Base-by-base conservation (phyloP, 345 rosid genomes). In the Balakata baccata region DNA sequence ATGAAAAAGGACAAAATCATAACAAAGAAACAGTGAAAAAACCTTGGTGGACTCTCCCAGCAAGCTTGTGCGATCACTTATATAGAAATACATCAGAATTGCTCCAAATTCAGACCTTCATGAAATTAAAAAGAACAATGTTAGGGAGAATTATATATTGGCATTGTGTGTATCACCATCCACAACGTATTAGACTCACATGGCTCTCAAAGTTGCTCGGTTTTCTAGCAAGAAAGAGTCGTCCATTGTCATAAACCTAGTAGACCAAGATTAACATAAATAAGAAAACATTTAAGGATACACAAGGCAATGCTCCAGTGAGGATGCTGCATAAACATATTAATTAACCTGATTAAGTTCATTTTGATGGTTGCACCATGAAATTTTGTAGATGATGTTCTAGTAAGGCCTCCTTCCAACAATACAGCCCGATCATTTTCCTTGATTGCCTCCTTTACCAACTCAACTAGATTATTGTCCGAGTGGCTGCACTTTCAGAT, bases 151-250 rank as follows among this genome's bases (percentile, higher is more conserved):
- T 11, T 9, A 20, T 68, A 53, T 57, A 18, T 18, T 49, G 46
- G 18, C 14, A 20, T 38, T 51, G 25, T 49, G 49, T 50, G 20
- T 39, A 65, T 64, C 34, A n/a, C 39, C 61, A 67, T 68, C 25
- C 25, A 64, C 29, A 68, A 59, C 60, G 47, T 13, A 23, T 7
- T 25, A 73, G 59, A 72, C 94, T 84, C 79, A 95, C 98, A 95
- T 89, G 78, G 93, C 98, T 87, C 92, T 85, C 78, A 95, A 77
- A 75, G 90, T 90, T 56, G 86, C 75, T 68, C 96, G 90, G 74
- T 95, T 87, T 89, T 95, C 98, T 74, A 93, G 87, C 87, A 95
- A 85, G 87, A 95, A 93, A 59, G 94, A 75, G 49, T 92, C 97
- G 22, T 95, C 99, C 98, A 95, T 86, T 47, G 89, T 83, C 85